Evolutionary conservation across 192 early-diverging fungal genomes (phyloP), one percentile per base, ranked within the genome.

Genomic region (Mortierella claussenii): DNA sequence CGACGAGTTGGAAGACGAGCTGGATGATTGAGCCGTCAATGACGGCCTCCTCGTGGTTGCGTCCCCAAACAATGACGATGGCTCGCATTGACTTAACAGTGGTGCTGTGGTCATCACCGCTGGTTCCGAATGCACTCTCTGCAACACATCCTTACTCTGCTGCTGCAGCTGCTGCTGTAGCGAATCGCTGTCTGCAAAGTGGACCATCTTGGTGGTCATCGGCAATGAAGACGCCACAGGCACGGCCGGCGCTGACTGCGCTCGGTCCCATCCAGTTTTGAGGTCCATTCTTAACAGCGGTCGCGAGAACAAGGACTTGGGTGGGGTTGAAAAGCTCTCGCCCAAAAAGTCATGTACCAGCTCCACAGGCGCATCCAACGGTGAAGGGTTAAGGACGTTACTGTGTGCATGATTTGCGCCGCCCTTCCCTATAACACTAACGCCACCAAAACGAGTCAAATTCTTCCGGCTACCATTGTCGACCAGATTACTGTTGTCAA

Each of bases 321-420:
- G n/a, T 3, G 54, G 7, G 32, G 27, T 12, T 1, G 33, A n/a
- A 48, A 69, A 61, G 4, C 43, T 50, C 15, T 52, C 45, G 3
- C 68, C 59, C 21, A 69, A 34, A 21, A 69, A 69, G 34, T 69
- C 68, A 15, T 52, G 68, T 17, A 61, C 33, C 18, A 48, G 21
- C 11, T 69, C 68, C 5, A 45, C 42, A 28, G 49, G 55, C 9
- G 47, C 56, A 6, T 51, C 40, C 55, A 67, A 23, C 1, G 55
- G 46, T 21, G 45, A 56, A 0, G 36, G 2, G n/a, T n/a, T n/a
- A n/a, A n/a, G n/a, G n/a, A n/a, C n/a, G 54, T 42, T 49, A 40
- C 32, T 53, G 40, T 8, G 32, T 18, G 27, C 31, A 15, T 50
- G 12, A 54, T 15, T 26, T 8, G n/a, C 53, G 28, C 40, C 28